phyloP scores from a whole-genome alignment of 805 yeast species.

The Zygosaccharomyces gambellarensis region DNA sequence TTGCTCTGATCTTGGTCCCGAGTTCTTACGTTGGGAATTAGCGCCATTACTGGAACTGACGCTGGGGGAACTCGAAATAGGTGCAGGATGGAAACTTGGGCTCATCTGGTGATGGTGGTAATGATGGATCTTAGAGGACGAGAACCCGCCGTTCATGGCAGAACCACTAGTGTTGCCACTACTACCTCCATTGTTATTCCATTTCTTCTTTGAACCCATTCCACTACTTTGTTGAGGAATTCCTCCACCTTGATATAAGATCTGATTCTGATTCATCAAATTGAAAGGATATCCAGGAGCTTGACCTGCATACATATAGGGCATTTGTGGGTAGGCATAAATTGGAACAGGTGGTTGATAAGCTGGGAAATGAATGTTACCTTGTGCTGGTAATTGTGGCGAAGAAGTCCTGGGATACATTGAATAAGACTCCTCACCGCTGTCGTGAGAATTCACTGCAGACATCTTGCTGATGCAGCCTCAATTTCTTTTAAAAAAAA shows the following conservation, averaged over 20 bases:
- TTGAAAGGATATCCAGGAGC: slow-evolving; percentile 25
- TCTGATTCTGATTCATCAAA: slow-evolving; percentile 30
- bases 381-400: slow-evolving; percentile 29
- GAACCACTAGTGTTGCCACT: slow-evolving; percentile 5
- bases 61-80: slow-evolving; percentile 5
- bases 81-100: slow-evolving; percentile 12
- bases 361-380: slow-evolving; percentile 29
- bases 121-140: slow-evolving; percentile 14
- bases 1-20: slow-evolving; percentile 18
- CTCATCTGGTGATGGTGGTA: slow-evolving; percentile 17
- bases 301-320: slow-evolving; percentile 28
- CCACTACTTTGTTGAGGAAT: slow-evolving; percentile 12
- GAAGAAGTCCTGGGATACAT: slow-evolving; percentile 35
- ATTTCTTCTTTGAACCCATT: slow-evolving; percentile 24
- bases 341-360: slow-evolving; percentile 31
- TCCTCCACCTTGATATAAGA: slow-evolving; percentile 23
- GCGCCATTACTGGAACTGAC: not conserved
- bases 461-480: slow-evolving; percentile 11
- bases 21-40: not conserved
- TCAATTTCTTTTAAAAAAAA: not conserved
- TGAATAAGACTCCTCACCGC: slow-evolving; percentile 32
- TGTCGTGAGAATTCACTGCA: slow-evolving; percentile 14
- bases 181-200: slow-evolving; percentile 15
- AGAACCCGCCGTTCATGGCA: slow-evolving; percentile 7
- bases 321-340: slow-evolving; percentile 28